Evolutionary conservation across 768 basidiomycete genomes (phyloP).

Genomic region (Tricholoma bakamatsutake): DNA sequence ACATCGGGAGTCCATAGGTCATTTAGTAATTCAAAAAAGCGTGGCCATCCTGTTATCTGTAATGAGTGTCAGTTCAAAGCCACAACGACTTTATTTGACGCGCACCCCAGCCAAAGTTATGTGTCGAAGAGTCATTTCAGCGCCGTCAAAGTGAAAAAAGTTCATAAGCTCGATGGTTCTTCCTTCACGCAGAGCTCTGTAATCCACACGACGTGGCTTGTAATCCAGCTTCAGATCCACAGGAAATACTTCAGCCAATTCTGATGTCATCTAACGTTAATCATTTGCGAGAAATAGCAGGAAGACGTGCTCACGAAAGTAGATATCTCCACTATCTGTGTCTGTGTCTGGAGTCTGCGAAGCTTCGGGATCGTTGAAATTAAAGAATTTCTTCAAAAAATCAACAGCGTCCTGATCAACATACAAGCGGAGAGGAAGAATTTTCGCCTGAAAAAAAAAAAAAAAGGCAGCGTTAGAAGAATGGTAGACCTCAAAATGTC

Average conservation of each 20-base stretch:
- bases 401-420: slow-evolving; percentile 99
- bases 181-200: slow-evolving; percentile 83
- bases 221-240: slow-evolving; percentile 96
- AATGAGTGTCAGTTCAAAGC: slow-evolving; percentile 2
- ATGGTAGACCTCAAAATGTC: background rate
- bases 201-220: slow-evolving; percentile 96
- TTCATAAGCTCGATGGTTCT: slow-evolving; percentile 98
- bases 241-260: slow-evolving; percentile 93
- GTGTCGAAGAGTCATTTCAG: slow-evolving; percentile 95
- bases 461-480: background rate
- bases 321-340: slow-evolving; percentile 47
- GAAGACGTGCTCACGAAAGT: slow-evolving; percentile 55
- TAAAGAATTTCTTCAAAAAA: slow-evolving; percentile 95
- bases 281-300: background rate
- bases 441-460: slow-evolving; percentile 58
- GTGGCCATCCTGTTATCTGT: slow-evolving; percentile 93
- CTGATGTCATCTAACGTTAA: slow-evolving; percentile 29
- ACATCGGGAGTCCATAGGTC: slow-evolving; percentile 99
- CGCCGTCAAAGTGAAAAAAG: slow-evolving; percentile 99
- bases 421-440: slow-evolving; percentile 85
- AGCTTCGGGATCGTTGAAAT: slow-evolving; percentile 65
- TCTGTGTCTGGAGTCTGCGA: slow-evolving; percentile 24
- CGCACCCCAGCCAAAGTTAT: slow-evolving; percentile 88
- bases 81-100: slow-evolving; percentile 9
- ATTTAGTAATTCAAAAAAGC: slow-evolving; percentile 86